Evolutionary conservation across 768 basidiomycete genomes (phyloP), one percentile per base, ranked within the genome.

Genomic region (Xerocomellus dryophilus): DNA sequence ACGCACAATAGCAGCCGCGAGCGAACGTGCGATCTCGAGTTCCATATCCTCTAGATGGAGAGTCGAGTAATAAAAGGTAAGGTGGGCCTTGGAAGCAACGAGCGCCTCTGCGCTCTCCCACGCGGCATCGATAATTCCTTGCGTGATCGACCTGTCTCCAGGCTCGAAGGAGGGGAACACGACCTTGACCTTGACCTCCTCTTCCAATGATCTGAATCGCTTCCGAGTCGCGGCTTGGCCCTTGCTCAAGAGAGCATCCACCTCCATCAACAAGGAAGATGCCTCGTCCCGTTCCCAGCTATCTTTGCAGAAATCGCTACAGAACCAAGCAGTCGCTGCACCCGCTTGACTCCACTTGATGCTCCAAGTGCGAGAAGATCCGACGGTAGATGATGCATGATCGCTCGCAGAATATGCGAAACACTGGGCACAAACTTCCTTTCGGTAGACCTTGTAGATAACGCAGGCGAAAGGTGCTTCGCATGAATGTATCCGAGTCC

Each of bases 361-460:
- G 38, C 63, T 75, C 83, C 83, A 84, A 63, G 55, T 72, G 70
- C 68, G 69, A 43, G 67, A 65, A 18, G 53, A 21, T 31, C 48
- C 43, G 31, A 67, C 60, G n/a, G 40, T 51, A 12, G 35, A 51
- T 12, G 54, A 56, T 1, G 52, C 56, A 17, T 65, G 45, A 47
- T 70, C 69, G 51, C 71, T 62, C 21, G 64, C 68, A 23, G 81
- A 75, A 62, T 86, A 86, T 36, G 77, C 75, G 63, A 84, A 86
- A 67, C 86, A 88, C 62, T 79, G 71, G 10, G 77, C 80, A 59
- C 85, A 88, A 43, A 85, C 83, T 64, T 86, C 85, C 64, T 81
- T 83, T 38, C 83, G 76, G 58, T 85, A 87, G 56, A 79, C 78
- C 61, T 78, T 81, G 66, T 80, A 80, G 47, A 88, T 73, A 32